Percentiles rank a stretch among this genome's conserved stretches.
phyloP scores from a whole-genome alignment of 768 basidiomycete species.

The Boletus speciosus region DNA sequence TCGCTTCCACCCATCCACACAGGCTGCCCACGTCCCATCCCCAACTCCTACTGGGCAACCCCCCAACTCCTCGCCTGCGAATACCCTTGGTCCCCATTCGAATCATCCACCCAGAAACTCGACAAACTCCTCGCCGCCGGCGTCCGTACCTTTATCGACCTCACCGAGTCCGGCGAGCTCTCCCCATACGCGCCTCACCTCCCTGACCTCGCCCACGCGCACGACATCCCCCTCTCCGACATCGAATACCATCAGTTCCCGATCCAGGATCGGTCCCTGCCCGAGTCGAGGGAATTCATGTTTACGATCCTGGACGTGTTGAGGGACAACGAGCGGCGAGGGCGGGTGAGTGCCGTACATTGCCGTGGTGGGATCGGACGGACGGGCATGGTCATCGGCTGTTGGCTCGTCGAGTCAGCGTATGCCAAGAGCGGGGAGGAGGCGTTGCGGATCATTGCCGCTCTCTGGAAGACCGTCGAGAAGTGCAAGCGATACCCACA shows the following conservation, averaged over 20 bases:
- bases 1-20: constrained; percentile 17
- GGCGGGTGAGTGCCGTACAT: constrained; percentile 68
- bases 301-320: constrained; percentile 56
- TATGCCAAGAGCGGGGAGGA: constrained; percentile 59
- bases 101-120: constrained; percentile 58
- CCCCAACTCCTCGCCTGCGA: constrained; percentile 72
- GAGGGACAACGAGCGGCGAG: constrained; percentile 54
- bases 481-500: constrained; percentile 73
- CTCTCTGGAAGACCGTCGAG: constrained; percentile 72
- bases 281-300: constrained; percentile 57
- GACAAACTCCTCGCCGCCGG: constrained; percentile 69
- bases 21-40: constrained; percentile 54
- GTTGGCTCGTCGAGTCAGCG: constrained; percentile 72
- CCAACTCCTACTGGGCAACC: constrained; percentile 86
- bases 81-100: constrained; percentile 70
- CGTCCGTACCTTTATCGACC: constrained; percentile 78
- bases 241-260: constrained; percentile 80
- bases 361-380: constrained; percentile 78
- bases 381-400: constrained; percentile 61
- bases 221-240: constrained; percentile 50
- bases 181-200: constrained; percentile 61
- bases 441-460: constrained; percentile 60
- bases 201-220: constrained; percentile 46
- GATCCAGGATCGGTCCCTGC: constrained; percentile 68
- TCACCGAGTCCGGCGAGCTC: constrained; percentile 79